phyloP scores from a whole-genome alignment of 1,284 basidiomycete genomes.

The Boletus semigastroideus region DNA sequence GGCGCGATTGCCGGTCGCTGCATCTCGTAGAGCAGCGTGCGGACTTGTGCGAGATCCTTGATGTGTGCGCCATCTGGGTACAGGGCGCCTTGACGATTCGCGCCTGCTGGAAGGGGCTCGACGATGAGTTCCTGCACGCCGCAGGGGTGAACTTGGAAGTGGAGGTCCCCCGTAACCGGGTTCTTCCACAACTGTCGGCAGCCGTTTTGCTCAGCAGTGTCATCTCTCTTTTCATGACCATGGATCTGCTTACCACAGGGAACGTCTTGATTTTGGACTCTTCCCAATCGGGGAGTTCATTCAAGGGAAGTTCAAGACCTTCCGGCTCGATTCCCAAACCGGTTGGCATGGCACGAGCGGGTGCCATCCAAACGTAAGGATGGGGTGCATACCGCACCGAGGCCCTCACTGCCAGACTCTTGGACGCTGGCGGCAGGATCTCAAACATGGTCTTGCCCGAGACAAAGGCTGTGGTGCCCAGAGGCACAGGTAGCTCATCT shows the following conservation, averaged over 20 bases:
- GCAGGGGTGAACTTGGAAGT: slow-evolving; percentile 71
- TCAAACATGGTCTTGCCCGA: slow-evolving; percentile 86
- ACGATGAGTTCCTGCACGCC: slow-evolving; percentile 51
- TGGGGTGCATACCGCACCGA: slow-evolving; percentile 68
- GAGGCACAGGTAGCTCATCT: slow-evolving; percentile 78
- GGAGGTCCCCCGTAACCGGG: slow-evolving; percentile 65
- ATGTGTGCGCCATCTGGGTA: slow-evolving; percentile 70
- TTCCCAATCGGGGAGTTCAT: slow-evolving; percentile 65
- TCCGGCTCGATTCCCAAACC: slow-evolving; percentile 73
- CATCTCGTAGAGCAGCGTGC: slow-evolving; percentile 65
- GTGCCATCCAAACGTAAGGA: slow-evolving; percentile 78
- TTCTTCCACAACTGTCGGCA: slow-evolving; percentile 73
- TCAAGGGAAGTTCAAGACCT: slow-evolving; percentile 55
- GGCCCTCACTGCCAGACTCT: slow-evolving; percentile 78
- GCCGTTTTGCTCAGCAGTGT: background rate
- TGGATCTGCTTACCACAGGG: slow-evolving; percentile 52
- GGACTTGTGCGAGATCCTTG: slow-evolving; percentile 59
- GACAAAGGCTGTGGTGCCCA: slow-evolving; percentile 85
- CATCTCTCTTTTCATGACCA: background rate
- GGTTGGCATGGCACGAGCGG: slow-evolving; percentile 59
- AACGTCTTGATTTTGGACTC: slow-evolving; percentile 49
- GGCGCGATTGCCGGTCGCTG: slow-evolving; percentile 43
- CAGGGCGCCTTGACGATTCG: slow-evolving; percentile 44
- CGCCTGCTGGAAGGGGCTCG: slow-evolving; percentile 53
- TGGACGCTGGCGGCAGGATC: slow-evolving; percentile 68